Conservation (phyloP, 768 basidiomycete species). For the Sporobolomyces pararoseus region DNA sequence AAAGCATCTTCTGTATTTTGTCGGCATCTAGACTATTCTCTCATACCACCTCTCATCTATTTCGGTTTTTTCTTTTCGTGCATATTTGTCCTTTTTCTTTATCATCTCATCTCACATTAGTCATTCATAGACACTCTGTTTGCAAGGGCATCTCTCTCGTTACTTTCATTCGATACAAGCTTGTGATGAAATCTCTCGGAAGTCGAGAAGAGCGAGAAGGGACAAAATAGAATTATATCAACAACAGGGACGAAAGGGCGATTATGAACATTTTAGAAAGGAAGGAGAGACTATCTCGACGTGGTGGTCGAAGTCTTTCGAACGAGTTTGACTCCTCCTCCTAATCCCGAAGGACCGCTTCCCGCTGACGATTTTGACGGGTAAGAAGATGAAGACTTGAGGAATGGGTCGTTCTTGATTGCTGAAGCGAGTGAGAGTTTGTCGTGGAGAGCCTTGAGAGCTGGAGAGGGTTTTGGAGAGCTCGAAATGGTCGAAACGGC, state of each 20-base stretch:
- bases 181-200: no score
- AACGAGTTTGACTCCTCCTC: background rate
- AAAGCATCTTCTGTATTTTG: no score
- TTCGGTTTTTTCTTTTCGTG: no score
- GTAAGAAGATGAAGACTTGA: background rate
- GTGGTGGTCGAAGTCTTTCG: background rate
- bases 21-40: no score
- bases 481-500: no score
- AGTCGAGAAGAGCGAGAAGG: background rate
- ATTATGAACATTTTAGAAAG: no score
- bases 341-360: background rate
- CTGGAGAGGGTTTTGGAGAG: background rate
- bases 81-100: no score
- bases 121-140: background rate
- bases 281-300: background rate
- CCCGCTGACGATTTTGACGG: background rate
- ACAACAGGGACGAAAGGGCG: no score
- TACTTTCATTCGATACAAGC: no score
- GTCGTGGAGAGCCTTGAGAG: conserved; percentile 22
- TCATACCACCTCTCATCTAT: no score
- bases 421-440: conserved; percentile 27
- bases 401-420: conserved; percentile 36
- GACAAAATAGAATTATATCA: background rate
- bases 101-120: background rate
- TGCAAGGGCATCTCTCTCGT: background rate